phyloP scores from a whole-genome alignment of 805 yeast genomes.

The Metschnikowia kofuensis region DNA sequence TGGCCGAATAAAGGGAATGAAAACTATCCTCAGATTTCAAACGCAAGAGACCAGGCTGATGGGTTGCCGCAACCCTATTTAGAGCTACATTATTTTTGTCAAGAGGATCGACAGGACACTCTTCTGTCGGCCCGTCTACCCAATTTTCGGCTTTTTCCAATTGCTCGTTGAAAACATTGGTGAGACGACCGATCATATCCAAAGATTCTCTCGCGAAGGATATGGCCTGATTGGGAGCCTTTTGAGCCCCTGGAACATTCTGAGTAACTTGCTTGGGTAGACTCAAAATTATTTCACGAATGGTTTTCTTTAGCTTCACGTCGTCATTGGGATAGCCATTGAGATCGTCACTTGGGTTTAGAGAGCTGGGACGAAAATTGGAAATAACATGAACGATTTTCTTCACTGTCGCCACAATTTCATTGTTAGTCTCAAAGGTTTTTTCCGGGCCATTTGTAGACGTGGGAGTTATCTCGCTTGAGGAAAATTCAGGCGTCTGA shows the following conservation, averaged over 20 bases:
- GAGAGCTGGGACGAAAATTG: conserved; percentile 55
- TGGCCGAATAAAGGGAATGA: background rate
- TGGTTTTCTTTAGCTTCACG: conserved; percentile 55
- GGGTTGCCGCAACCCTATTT: background rate
- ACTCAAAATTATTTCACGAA: conserved; percentile 71
- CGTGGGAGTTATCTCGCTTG: conserved; percentile 3
- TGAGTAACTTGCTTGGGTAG: conserved; percentile 57
- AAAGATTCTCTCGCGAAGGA: conserved; percentile 85
- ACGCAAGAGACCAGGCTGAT: conserved; percentile 1
- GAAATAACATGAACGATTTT: conserved; percentile 85
- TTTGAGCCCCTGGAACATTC: conserved; percentile 24
- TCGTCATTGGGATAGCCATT: conserved; percentile 4
- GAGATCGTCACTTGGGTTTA: conserved; percentile 16
- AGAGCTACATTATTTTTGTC: background rate
- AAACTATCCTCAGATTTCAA: conserved; percentile 5
- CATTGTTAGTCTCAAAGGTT: conserved; percentile 59
- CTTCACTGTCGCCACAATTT: conserved; percentile 83
- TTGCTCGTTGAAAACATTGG: conserved; percentile 81
- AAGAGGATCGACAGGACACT: background rate
- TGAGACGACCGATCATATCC: conserved; percentile 80
- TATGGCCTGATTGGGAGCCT: conserved; percentile 58
- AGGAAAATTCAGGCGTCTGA: background rate
- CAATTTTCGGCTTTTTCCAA: conserved; percentile 83
- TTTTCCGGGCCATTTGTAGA: conserved; percentile 15
- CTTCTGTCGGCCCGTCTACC: conserved; percentile 43